Evolutionary conservation across 192 early-diverging fungal species (phyloP), one percentile per base, ranked within the genome.

Genomic region (Coemansia sp.): DNA sequence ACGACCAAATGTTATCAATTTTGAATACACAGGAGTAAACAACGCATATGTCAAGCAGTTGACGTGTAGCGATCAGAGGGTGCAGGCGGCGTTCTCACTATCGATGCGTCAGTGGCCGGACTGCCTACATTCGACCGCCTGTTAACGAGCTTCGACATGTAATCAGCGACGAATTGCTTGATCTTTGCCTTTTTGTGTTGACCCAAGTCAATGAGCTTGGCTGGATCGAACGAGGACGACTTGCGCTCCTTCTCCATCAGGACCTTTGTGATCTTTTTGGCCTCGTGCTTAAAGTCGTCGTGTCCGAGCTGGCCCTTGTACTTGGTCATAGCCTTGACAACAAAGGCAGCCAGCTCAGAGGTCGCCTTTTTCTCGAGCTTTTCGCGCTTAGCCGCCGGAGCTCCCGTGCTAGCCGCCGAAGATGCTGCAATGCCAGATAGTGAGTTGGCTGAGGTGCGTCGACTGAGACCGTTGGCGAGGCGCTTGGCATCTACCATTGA

Each of bases 231-330:
- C 7, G 69, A 60, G 10, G 69, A 66, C 36, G 67, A 62, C 64
- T 78, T 78, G 69, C 74, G 74, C 50, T 85, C 84, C 67, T 85
- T 85, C 55, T 85, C 84, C 76, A 85, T 70, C 38, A 85, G 53
- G 32, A 85, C 74, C 64, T 78, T 82, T 34, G 77, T 82, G 36
- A 85, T 69, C 63, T 85, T 85, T 39, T 77, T 74, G 3, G 84
- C 84, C 66, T 81, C 78, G 48, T 74, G 76, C 74, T 85, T 85
- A 48, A 85, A 85, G 27, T 76, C 67, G 12, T 79, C 80, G 62
- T 76, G 76, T 27, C 68, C 77, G 34, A 85, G 38, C 63, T 80
- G 70, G 19, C 46, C 39, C 67, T 80, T 82, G 77, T 78, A 80
- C 67, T 77, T 79, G 68, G 67, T 76, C 70, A 85, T 66, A 6